A percentile compares a stretch with the other conserved stretches of the same genome.
Conservation (phyloP, 768 basidiomycete species). For the Pholiota molesta region DNA sequence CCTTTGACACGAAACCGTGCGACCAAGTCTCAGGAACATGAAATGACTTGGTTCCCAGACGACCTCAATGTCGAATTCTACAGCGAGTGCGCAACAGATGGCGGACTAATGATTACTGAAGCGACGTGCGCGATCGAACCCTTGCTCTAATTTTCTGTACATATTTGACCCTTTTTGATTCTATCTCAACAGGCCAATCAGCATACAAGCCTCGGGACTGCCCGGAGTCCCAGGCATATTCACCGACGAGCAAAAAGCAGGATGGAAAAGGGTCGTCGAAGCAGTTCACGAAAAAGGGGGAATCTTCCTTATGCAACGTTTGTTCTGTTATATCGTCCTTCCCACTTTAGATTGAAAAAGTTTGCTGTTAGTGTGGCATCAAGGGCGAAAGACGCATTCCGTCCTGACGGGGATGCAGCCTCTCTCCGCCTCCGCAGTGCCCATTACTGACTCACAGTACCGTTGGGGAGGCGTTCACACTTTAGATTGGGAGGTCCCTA, state of each 20-base stretch:
- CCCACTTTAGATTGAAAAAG: not conserved
- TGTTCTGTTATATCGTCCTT: not conserved
- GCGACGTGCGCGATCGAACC: constrained; percentile 14
- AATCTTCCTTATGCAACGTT: constrained; percentile 20
- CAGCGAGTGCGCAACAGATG: constrained; percentile 14
- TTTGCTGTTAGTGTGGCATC: constrained; percentile 18
- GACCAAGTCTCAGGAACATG: constrained; percentile 15
- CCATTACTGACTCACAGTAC: constrained; percentile 15
- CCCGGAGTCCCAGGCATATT: constrained; percentile 22
- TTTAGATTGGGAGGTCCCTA: constrained; percentile 16
- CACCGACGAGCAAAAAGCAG: constrained; percentile 18
- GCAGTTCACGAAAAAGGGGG: constrained; percentile 16
- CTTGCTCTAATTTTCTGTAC: not conserved
- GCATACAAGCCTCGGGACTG: constrained; percentile 18
- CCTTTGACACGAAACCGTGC: constrained; percentile 20
- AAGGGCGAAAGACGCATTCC: constrained; percentile 22
- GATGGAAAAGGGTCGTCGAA: constrained; percentile 20
- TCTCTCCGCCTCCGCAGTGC: constrained; percentile 14
- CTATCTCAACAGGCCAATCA: constrained; percentile 9
- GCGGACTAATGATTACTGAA: constrained; percentile 20
- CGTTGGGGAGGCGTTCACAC: not conserved
- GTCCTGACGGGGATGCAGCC: constrained; percentile 14
- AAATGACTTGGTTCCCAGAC: constrained; percentile 19
- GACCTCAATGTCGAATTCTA: constrained; percentile 19
- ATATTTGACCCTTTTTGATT: not conserved